A percentile compares a stretch with the other conserved stretches of the same genome.
These are phyloP conservation scores for Cyphellophora attinorum DNA, from an alignment of 2,329 filamentous ascomycete species.

Conservation along the genomic window DNA sequence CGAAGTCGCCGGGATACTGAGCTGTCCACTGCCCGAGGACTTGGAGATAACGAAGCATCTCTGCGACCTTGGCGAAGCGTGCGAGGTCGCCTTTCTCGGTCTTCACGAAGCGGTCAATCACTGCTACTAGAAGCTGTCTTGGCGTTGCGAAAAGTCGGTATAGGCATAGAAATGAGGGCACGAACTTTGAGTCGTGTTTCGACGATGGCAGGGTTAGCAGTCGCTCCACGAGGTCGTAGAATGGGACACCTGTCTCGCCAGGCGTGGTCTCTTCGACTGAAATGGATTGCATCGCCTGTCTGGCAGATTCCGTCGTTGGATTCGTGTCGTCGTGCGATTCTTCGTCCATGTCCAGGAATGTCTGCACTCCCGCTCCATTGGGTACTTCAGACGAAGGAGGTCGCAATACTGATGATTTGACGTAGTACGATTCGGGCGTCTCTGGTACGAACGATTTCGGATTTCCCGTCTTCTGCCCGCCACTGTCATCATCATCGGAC, in stretches of 20 bases:
- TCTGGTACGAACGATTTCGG: slow-evolving; percentile 10
- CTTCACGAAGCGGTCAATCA: slow-evolving; percentile 53
- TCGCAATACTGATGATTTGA: slow-evolving; percentile 15
- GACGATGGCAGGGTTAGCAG: slow-evolving; percentile 73
- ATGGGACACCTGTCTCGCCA: slow-evolving; percentile 29
- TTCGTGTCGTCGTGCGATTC: slow-evolving; percentile 10
- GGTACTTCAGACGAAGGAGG: slow-evolving; percentile 12
- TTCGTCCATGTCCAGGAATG: slow-evolving; percentile 20
- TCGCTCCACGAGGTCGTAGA: slow-evolving; percentile 74
- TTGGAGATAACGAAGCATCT: slow-evolving; percentile 74
- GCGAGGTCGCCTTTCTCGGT: slow-evolving; percentile 65
- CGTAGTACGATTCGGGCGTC: slow-evolving; percentile 17
- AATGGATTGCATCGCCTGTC: slow-evolving; percentile 4
- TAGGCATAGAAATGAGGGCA: slow-evolving; percentile 77
- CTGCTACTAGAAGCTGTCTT: slow-evolving; percentile 63
- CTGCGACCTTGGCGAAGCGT: slow-evolving; percentile 67
- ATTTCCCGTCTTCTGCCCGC: slow-evolving; percentile 7
- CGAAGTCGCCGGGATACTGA: slow-evolving; percentile 87
- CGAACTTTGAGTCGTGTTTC: slow-evolving; percentile 81
- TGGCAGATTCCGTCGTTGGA: slow-evolving; percentile 5
- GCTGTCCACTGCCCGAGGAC: slow-evolving; percentile 84
- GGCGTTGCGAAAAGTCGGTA: slow-evolving; percentile 92
- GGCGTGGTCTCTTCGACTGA: slow-evolving; percentile 21
- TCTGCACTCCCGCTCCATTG: slow-evolving; percentile 15
- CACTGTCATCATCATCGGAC: slow-evolving; percentile 12